phyloP scores from a whole-genome alignment of 352 stramenopile genomes.

The Phytophthora colocasiae region DNA sequence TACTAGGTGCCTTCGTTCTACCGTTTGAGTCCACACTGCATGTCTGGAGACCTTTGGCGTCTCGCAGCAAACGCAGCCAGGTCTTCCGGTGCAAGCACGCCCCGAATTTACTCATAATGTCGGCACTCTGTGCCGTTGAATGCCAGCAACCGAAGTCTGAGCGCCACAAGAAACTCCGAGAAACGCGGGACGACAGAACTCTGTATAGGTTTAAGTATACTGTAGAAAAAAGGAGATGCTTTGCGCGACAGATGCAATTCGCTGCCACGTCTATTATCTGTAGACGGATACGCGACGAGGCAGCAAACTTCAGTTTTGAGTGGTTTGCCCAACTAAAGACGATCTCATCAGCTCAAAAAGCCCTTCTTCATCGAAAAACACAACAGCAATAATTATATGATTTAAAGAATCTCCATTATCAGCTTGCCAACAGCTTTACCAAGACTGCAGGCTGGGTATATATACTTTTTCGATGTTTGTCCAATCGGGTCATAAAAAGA shows the following conservation, averaged over 20 bases:
- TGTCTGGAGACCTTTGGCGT: conserved; percentile 22
- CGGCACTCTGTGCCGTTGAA: conserved; percentile 13
- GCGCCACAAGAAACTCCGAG: conserved; percentile 25
- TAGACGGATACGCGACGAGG: conserved; percentile 29
- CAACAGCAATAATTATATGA: too few species aligned
- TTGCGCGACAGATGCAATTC: not conserved
- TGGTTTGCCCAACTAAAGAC: not conserved
- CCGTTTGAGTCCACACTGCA: conserved; percentile 11
- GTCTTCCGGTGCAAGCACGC: conserved; percentile 6
- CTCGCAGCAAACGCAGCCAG: conserved; percentile 18
- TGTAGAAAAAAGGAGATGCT: conserved; percentile 17
- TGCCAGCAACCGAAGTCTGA: conserved; percentile 2
- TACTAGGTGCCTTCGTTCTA: not conserved
- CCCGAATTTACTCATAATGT: not conserved
- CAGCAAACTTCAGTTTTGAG: conserved; percentile 16
- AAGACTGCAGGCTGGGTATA: too few species aligned
- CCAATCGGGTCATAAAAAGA: conserved; percentile 28
- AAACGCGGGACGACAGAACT: conserved; percentile 4
- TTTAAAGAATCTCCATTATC: too few species aligned
- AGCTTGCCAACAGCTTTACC: too few species aligned
- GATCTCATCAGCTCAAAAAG: not conserved
- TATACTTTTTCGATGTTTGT: conserved; percentile 4
- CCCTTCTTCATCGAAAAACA: too few species aligned
- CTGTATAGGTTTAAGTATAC: conserved; percentile 16
- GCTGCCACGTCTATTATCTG: conserved; percentile 17